Base-by-base conservation (phyloP, 345 rosid species). In the Dipteronia dyeriana region DNA sequence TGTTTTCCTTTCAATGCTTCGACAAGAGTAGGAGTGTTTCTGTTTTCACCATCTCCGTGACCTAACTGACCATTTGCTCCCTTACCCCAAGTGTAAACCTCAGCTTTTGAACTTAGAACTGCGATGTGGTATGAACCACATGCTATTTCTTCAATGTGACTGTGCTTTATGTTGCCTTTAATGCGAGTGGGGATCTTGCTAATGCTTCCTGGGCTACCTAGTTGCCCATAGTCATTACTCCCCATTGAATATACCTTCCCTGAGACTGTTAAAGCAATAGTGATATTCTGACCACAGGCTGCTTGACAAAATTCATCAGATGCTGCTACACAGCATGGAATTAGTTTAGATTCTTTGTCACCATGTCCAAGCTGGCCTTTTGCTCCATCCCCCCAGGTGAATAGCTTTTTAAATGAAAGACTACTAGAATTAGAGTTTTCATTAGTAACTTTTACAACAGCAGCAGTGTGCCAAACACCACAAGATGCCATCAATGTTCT, bases 381-480 rank as follows among this genome's bases (percentile, higher is more conserved):
- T 62, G 86, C 89, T 70, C 90, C 94, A 84, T 88, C 82, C 29
- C 94, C 94, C 94, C 94, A 88, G 7, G 94, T 90, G 72, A 90
- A 90, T 19, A 90, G 88, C 78, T 84, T 87, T 17, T 90, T 91
- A 7, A 81, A 77, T 61, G 86, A 84, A 47, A 70, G 68, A 66
- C 39, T 75, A 53, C 63, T 77, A 1, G 84, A 75, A 54, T 76
- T 53, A 5, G 84, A 78, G 45, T 70, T 73, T 51, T 78, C 89
- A 49, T 71, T 64, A 65, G 63, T 79, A 76, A 86, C 85, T 78
- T 78, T 84, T 41, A 87, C 90, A 75, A 90, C 70, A 43, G 94
- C 94, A 79, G 97, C 97, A 68, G 92, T 87, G 86, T 92, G 97
- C 97, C 97, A 92, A 60, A 89, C 88, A 77, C 97, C 94, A 83